A percentile compares a stretch with the other conserved stretches of the same genome.
Evolutionary conservation across 2,329 filamentous ascomycete genomes (phyloP).

Genomic region (Pseudonectria buxi): DNA sequence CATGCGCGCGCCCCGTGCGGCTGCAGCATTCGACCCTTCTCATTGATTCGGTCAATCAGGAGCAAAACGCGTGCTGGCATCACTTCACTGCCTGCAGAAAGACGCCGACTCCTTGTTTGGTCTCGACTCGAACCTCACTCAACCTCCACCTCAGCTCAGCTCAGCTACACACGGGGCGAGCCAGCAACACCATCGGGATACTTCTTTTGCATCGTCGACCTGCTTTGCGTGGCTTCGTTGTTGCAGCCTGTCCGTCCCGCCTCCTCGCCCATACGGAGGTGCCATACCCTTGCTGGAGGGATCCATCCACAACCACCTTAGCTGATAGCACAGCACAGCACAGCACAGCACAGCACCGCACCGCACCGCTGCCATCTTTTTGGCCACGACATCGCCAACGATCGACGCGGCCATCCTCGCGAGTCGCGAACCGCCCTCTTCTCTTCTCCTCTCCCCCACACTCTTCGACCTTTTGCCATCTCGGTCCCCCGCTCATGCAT

Average conservation of each 20-base stretch:
- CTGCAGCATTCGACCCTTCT: slow-evolving; percentile 16
- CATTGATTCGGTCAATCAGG: slow-evolving; percentile 18
- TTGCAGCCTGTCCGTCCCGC: too few species aligned
- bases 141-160: too few species aligned
- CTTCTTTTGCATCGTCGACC: slow-evolving; percentile 10
- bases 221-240: neutral
- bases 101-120: slow-evolving; percentile 13
- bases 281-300: too few species aligned
- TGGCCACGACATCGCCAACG: neutral
- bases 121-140: too few species aligned
- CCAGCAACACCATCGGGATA: neutral
- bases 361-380: too few species aligned
- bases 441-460: slow-evolving; percentile 6
- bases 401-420: too few species aligned
- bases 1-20: slow-evolving; percentile 7
- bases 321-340: too few species aligned
- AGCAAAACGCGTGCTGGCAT: slow-evolving; percentile 28
- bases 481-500: slow-evolving; percentile 22
- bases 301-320: too few species aligned
- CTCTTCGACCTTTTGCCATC: slow-evolving; percentile 14
- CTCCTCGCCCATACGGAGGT: too few species aligned
- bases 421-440: slow-evolving; percentile 1
- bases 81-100: slow-evolving; percentile 14
- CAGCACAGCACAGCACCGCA: too few species aligned
- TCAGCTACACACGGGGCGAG: too few species aligned